Evolutionary conservation across 371 early-diverging fungal species (phyloP), one percentile per base, ranked within the genome.

Genomic region (Phascolomyces articulosus): DNA sequence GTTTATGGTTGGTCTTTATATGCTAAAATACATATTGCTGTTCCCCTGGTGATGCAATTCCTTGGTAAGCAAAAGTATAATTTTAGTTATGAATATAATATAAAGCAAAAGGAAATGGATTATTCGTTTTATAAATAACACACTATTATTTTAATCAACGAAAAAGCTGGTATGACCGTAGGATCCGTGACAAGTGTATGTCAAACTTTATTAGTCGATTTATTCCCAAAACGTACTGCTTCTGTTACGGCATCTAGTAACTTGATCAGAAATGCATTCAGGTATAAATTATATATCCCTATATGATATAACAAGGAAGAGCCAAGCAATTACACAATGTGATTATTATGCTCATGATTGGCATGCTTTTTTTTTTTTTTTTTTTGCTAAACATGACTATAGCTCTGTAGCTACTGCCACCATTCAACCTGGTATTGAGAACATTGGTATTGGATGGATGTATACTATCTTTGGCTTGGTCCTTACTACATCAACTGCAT

Each of bases 241-340:
- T 68, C 77, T 24, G 74, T 77, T 38, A 73, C 76, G 13, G 79
- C 79, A 4, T 58, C 74, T 20, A 79, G 70, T 53, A 79, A 79
- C 16, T 38, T 79, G 10, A 65, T 70, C 1, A 74, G 77, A n/a
- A 77, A 74, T 40, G 34, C 72, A 11, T 59, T 78, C 2, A 75
- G 78, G 74, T 74, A 56, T 40, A 15, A 16, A 16, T 20, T 24
- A 31, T 15, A n/a, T 21, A 16, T 47, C 41, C 16, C 26, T n/a
- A n/a, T n/a, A n/a, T n/a, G n/a, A n/a, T n/a, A n/a, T n/a, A n/a
- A n/a, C n/a, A n/a, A n/a, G n/a, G n/a, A n/a, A n/a, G n/a, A n/a
- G n/a, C n/a, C n/a, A n/a, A n/a, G n/a, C n/a, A n/a, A n/a, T n/a
- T n/a, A n/a, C n/a, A n/a, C n/a, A n/a, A n/a, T n/a, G n/a, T n/a